Conservation (phyloP, 805 yeast genomes). For the Zygosaccharomyces pseudorouxii region DNA sequence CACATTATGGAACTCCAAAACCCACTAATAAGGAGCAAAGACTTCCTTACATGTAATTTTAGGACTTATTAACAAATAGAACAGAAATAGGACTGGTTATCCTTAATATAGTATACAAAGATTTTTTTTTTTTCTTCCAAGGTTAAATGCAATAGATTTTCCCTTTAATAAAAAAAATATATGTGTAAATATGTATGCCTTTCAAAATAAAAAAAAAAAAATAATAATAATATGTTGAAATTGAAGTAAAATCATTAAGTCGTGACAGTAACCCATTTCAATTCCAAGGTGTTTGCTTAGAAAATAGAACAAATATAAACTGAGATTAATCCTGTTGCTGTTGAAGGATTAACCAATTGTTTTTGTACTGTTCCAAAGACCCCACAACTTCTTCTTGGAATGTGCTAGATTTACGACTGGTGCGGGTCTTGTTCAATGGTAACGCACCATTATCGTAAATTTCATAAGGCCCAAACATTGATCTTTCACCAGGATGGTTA, state of each 20-base stretch:
- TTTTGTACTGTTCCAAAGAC: slow-evolving; percentile 36
- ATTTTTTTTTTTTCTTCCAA: background rate
- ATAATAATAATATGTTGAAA: background rate
- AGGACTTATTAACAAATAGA: background rate
- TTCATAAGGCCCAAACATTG: slow-evolving; percentile 23
- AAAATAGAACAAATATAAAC: background rate
- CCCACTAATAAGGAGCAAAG: background rate
- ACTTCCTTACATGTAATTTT: slow-evolving; percentile 1
- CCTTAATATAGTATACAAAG: background rate
- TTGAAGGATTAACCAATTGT: slow-evolving; percentile 36
- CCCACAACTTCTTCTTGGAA: slow-evolving; percentile 34
- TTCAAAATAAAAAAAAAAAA: background rate
- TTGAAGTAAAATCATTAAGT: slow-evolving; percentile 4
- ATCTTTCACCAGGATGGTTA: slow-evolving; percentile 12
- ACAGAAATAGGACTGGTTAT: background rate
- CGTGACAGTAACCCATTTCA: slow-evolving; percentile 1
- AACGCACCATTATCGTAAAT: slow-evolving; percentile 10
- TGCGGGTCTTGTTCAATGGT: slow-evolving; percentile 11
- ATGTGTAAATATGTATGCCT: background rate
- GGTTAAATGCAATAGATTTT: background rate
- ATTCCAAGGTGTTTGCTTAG: background rate
- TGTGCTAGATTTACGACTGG: slow-evolving; percentile 30
- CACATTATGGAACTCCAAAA: background rate
- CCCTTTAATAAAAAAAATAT: background rate
- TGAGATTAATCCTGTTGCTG: slow-evolving; percentile 23